Base-by-base conservation (phyloP, 768 basidiomycete genomes). In the Serendipita sp. region DNA sequence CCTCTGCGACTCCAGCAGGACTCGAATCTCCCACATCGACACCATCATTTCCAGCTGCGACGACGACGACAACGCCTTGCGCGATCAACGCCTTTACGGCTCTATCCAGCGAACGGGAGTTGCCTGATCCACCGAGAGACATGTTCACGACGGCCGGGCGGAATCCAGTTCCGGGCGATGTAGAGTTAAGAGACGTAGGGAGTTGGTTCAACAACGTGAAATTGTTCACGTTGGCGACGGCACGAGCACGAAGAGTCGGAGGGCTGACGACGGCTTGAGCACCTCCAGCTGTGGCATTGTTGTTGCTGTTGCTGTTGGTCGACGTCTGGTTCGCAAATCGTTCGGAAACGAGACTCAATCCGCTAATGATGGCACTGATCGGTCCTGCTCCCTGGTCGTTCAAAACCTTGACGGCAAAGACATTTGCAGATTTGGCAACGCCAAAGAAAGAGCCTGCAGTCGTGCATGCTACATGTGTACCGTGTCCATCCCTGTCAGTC, bases 391-490 rank as follows among this genome's bases (percentile, higher is more conserved):
- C 68, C 28, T 67, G 64, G 16, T 63, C 64, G n/a, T 67, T 66
- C 18, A 68, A 62, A 18, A 70, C 66, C 52, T 68, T 68, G 63
- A 70, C 69, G n/a, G 69, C 66, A 38, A 70, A 66, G 13, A 70
- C 54, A 52, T 68, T 60, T n/a, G 66, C 68, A 58, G 64, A 62
- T 67, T 70, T 70, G 5, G 69, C 68, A 15, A 68, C 68, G 28
- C 69, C 69, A 45, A 65, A 70, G 44, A 63, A 63, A 38, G 60
- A 56, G 18, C 68, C 68, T 3, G 64, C 66, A 41, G 67, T 65
- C 23, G 65, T 68, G 15, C 68, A 66, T 7, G 69, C 68, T 23
- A 68, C 68, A 63, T 68, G 68, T 23, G 69, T 66, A 23, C 68
- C 68, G 0, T 66, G 66, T 3, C 66, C 66, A 45, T 64, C 44